These are phyloP conservation scores for Scleroderma bovista DNA, from an alignment of 768 basidiomycete genomes.

Conservation along the genomic window DNA sequence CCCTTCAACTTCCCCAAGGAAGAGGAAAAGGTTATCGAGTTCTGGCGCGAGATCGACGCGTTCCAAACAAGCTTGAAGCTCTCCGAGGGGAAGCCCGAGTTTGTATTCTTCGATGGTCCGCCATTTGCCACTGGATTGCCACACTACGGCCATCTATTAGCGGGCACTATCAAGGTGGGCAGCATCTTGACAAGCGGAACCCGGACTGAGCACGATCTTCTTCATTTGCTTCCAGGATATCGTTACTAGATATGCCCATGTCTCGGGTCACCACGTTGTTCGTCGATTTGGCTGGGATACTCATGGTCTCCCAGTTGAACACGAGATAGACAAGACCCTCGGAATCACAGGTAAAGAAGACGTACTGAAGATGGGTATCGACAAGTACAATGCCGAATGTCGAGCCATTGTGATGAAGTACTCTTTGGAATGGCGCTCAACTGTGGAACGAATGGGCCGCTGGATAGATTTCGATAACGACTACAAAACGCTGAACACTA, in stretches of 20 bases:
- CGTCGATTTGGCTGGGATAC: conserved; percentile 99
- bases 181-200: background rate
- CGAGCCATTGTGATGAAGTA: conserved; percentile 97
- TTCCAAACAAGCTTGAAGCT: conserved; percentile 92
- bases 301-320: conserved; percentile 96
- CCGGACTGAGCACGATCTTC: conserved; percentile 2
- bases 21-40: conserved; percentile 84
- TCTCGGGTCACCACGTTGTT: conserved; percentile 87
- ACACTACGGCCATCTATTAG: conserved; percentile 91
- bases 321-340: conserved; percentile 97
- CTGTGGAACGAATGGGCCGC: conserved; percentile 96
- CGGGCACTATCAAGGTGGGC: conserved; percentile 87
- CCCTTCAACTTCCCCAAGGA: conserved; percentile 82
- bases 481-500: conserved; percentile 92
- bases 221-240: conserved; percentile 65
- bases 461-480: conserved; percentile 99
- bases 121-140: conserved; percentile 97
- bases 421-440: conserved; percentile 86
- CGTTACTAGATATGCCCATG: conserved; percentile 92
- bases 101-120: conserved; percentile 94
- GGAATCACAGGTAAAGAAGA: conserved; percentile 90
- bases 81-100: conserved; percentile 86
- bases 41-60: conserved; percentile 96
- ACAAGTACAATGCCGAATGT: conserved; percentile 96
- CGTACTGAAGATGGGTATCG: conserved; percentile 93